Base-by-base conservation (phyloP, 371 early-diverging fungal genomes). In the Mucor irregularis region DNA sequence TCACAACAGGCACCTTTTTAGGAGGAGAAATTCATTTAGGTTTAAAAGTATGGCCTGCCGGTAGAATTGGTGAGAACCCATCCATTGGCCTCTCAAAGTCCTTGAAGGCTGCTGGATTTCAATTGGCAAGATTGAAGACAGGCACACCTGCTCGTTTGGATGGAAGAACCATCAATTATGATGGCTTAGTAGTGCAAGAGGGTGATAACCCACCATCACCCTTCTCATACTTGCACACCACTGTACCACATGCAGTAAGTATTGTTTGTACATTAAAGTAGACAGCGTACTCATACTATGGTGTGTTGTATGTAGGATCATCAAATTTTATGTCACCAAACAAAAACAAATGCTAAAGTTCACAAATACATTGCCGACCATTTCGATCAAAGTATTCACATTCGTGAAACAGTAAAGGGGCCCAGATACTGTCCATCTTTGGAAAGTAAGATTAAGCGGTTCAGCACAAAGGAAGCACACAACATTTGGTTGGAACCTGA, bases 351-450 rank as follows among this genome's bases (percentile, higher is more conserved):
- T 56, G 56, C 77, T 19, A 62, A 65, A 46, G 84, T 90, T 0
- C 93, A 92, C 47, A 68, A 85, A 28, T 74, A 90, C 35, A 85
- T 93, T 47, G 69, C 80, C 4, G 77, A 87, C 33, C 84, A 93
- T 67, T 78, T 92, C 45, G 85, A 91, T 66, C 73, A 85, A 62
- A 89, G 87, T 31, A 88, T 92, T 33, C 93, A 92, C 64, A 91
- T 92, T 34, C 73, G 90, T 16, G 93, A 92, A 54, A 89, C 89
- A 0, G 89, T 92, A 22, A 85, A 86, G 37, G 93, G 93, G 0
- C 93, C 93, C n/a, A 77, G 93, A 7, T 92, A 93, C 56, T 93
- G 93, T 39, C 93, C 93, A 4, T 91, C 91, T 6, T 74, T 93
- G 28, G 93, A 93, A 65, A 83, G 89, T 49, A 93, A 93, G 68